These are phyloP conservation scores for Trichoderma sp. DNA, from an alignment of 2,329 filamentous ascomycete species.

Conservation along the genomic window DNA sequence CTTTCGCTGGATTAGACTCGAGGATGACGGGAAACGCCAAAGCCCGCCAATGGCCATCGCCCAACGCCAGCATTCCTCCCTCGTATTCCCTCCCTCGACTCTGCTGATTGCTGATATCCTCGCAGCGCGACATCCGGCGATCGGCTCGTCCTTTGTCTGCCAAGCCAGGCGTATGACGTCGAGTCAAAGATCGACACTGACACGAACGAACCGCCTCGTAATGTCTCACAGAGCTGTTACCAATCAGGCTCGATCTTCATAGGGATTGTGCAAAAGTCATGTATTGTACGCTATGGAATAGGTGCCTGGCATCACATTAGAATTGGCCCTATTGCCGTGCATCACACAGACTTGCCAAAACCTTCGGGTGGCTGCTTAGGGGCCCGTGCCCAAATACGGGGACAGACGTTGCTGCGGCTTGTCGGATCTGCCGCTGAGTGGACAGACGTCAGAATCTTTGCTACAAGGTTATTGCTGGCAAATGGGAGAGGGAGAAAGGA, in stretches of 20 bases:
- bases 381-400: constrained; percentile 16
- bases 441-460: constrained; percentile 9
- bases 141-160: constrained; percentile 13
- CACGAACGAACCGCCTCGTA: not conserved
- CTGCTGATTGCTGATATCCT: not conserved
- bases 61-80: not conserved
- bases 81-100: constrained; percentile 1
- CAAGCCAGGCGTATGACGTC: constrained; percentile 12
- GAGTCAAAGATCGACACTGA: constrained; percentile 2
- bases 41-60: not conserved
- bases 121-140: not conserved
- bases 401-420: not conserved
- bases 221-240: not conserved
- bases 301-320: not conserved
- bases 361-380: constrained; percentile 15
- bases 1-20: not conserved
- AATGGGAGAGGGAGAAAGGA: not conserved
- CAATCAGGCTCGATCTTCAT: not conserved
- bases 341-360: too few relatives aligned
- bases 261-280: not conserved
- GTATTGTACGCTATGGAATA: not conserved
- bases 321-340: not conserved
- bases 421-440: not conserved
- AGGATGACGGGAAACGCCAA: not conserved
- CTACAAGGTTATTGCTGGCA: not conserved